These are phyloP conservation scores for Pseudocercospora fuligena DNA, from an alignment of 2,329 filamentous ascomycete species.

Conservation along the genomic window DNA sequence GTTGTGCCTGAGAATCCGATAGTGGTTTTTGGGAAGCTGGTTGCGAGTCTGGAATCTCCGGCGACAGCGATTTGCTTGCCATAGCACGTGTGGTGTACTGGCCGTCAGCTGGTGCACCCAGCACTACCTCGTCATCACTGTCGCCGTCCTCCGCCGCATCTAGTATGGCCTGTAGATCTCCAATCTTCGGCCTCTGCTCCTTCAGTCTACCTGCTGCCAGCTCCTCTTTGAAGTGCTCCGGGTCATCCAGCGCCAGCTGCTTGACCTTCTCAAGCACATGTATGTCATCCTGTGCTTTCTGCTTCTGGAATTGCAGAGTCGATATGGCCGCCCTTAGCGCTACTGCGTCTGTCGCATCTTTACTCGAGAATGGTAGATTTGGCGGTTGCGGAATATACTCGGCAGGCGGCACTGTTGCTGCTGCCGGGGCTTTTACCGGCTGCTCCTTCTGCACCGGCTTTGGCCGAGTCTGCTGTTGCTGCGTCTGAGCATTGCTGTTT, in stretches of 20 bases:
- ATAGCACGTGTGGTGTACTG: slow-evolving; percentile 18
- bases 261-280: slow-evolving; percentile 71
- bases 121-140: slow-evolving; percentile 34
- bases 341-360: slow-evolving; percentile 80
- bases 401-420: slow-evolving; percentile 31
- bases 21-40: not conserved
- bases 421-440: slow-evolving; percentile 23
- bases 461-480: slow-evolving; percentile 11
- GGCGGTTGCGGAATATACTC: slow-evolving; percentile 50
- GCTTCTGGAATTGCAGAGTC: slow-evolving; percentile 82
- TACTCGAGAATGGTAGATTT: slow-evolving; percentile 52
- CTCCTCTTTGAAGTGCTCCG: slow-evolving; percentile 72
- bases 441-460: slow-evolving; percentile 8
- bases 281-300: slow-evolving; percentile 77
- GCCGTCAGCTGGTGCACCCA: slow-evolving; percentile 39
- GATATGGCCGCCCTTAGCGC: slow-evolving; percentile 84
- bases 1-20: slow-evolving; percentile 1
- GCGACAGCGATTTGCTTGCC: slow-evolving; percentile 25
- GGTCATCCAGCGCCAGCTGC: slow-evolving; percentile 70
- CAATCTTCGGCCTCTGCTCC: slow-evolving; percentile 39
- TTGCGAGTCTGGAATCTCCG: slow-evolving; percentile 35
- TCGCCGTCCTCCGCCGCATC: slow-evolving; percentile 41
- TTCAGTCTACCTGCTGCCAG: slow-evolving; percentile 62
- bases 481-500: slow-evolving; percentile 5
- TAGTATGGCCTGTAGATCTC: slow-evolving; percentile 42